These are phyloP conservation scores for Pseudozyma hubeiensis DNA, from an alignment of 1,284 basidiomycete genomes.

Conservation along the genomic window DNA sequence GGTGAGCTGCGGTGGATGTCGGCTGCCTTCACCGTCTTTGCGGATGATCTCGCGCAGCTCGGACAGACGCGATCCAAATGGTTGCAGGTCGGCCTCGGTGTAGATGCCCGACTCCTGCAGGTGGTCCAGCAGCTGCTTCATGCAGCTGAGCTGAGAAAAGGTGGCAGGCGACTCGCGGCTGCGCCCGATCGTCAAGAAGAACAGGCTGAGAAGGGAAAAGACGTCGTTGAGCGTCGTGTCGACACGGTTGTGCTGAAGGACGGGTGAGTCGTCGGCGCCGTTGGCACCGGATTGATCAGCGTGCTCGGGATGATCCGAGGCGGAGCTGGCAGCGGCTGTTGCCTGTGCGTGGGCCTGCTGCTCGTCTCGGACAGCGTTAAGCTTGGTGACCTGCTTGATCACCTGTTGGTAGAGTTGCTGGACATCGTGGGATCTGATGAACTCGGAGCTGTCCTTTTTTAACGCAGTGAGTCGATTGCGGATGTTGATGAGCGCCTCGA, in stretches of 20 bases:
- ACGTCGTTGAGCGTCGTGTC: slow-evolving; percentile 68
- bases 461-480: slow-evolving; percentile 84
- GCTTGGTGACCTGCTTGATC: slow-evolving; percentile 92
- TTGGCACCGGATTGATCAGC: slow-evolving; percentile 15
- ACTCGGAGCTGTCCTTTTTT: slow-evolving; percentile 87
- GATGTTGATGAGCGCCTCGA: slow-evolving; percentile 94
- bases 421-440: slow-evolving; percentile 91
- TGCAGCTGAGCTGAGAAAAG: slow-evolving; percentile 66
- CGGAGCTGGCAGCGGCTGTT: slow-evolving; percentile 36
- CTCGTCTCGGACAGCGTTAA: slow-evolving; percentile 88
- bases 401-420: slow-evolving; percentile 91
- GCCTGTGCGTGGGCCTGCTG: slow-evolving; percentile 44
- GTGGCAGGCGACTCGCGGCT: slow-evolving; percentile 65
- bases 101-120: slow-evolving; percentile 67
- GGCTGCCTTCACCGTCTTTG: slow-evolving; percentile 74
- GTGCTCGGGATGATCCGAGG: slow-evolving; percentile 41
- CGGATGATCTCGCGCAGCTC: slow-evolving; percentile 66
- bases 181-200: slow-evolving; percentile 68
- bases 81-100: slow-evolving; percentile 66
- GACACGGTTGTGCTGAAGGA: slow-evolving; percentile 62
- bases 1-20: slow-evolving; percentile 86
- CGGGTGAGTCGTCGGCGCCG: slow-evolving; percentile 42
- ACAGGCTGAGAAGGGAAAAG: slow-evolving; percentile 66
- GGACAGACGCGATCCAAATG: slow-evolving; percentile 60
- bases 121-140: slow-evolving; percentile 68